phyloP scores from a whole-genome alignment of 1,284 basidiomycete species.

The Sporisorium graminicola region DNA sequence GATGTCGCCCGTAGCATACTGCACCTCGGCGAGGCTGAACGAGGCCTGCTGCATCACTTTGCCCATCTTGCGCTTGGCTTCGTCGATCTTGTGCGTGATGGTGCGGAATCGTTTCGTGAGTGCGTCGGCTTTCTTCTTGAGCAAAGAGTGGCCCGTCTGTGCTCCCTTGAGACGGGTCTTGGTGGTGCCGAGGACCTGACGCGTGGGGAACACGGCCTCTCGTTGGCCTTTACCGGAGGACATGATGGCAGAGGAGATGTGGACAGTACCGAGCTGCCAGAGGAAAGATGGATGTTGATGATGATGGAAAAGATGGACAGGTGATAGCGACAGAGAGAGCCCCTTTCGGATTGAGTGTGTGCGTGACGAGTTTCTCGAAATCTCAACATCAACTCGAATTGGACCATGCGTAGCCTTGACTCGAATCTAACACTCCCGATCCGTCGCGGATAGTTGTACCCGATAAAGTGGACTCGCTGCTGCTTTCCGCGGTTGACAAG shows the following conservation, averaged over 20 bases:
- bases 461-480: background rate
- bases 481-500: background rate
- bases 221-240: constrained; percentile 83
- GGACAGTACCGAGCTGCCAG: background rate
- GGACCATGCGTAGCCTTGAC: background rate
- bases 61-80: constrained; percentile 99
- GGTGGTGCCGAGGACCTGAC: constrained; percentile 82
- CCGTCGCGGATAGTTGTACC: background rate
- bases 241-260: constrained; percentile 73
- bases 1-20: constrained; percentile 93
- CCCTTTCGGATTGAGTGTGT: background rate
- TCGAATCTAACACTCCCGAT: background rate
- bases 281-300: background rate
- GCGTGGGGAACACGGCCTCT: constrained; percentile 87
- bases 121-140: constrained; percentile 97
- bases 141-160: constrained; percentile 94
- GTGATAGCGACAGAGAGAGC: background rate
- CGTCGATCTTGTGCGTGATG: constrained; percentile 76
- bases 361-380: constrained; percentile 6
- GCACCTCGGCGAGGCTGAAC: constrained; percentile 98
- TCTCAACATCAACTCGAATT: background rate
- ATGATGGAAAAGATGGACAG: background rate
- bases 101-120: constrained; percentile 88
- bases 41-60: constrained; percentile 97
- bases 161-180: constrained; percentile 94